Percentiles rank a stretch among this genome's conserved stretches.
Conservation (phyloP, 441 rosid genomes). For the Erodium chrysanthum region DNA sequence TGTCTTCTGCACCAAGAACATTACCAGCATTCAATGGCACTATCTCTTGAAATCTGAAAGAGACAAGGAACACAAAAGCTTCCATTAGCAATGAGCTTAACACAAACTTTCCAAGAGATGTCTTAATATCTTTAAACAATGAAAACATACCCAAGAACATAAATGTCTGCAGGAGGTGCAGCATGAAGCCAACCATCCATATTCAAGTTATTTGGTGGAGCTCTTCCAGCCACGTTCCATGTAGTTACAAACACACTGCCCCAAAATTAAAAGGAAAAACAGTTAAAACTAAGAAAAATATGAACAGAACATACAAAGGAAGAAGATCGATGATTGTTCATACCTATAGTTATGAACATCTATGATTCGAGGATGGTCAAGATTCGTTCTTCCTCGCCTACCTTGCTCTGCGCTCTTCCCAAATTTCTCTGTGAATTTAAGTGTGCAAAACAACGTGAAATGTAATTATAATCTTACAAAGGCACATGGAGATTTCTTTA, state of each 20-base stretch:
- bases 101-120: background rate
- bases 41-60: conserved; percentile 83
- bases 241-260: conserved; percentile 78
- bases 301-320: background rate
- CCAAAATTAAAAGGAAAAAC: conserved; percentile 15
- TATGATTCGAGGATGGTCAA: conserved; percentile 47
- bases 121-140: background rate
- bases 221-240: conserved; percentile 95
- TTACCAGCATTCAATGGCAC: conserved; percentile 96
- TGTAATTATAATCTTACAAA: too few relatives aligned
- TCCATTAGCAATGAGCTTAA: conserved; percentile 4
- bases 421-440: conserved; percentile 34
- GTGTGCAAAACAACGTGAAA: conserved; percentile 9
- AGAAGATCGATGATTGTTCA: background rate
- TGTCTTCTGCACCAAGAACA: conserved; percentile 91
- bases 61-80: conserved; percentile 9
- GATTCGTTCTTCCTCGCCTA: conserved; percentile 46
- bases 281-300: conserved; percentile 23
- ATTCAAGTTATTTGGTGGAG: conserved; percentile 72
- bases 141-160: conserved; percentile 67
- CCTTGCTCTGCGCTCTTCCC: conserved; percentile 46
- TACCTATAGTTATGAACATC: conserved; percentile 61
- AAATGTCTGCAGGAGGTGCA: conserved; percentile 86
- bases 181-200: conserved; percentile 90
- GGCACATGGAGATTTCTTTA: background rate